A percentile compares a stretch with the other conserved stretches of the same genome.
phyloP scores from a whole-genome alignment of 2,329 filamentous ascomycete species.

The Colletotrichum truncatum region DNA sequence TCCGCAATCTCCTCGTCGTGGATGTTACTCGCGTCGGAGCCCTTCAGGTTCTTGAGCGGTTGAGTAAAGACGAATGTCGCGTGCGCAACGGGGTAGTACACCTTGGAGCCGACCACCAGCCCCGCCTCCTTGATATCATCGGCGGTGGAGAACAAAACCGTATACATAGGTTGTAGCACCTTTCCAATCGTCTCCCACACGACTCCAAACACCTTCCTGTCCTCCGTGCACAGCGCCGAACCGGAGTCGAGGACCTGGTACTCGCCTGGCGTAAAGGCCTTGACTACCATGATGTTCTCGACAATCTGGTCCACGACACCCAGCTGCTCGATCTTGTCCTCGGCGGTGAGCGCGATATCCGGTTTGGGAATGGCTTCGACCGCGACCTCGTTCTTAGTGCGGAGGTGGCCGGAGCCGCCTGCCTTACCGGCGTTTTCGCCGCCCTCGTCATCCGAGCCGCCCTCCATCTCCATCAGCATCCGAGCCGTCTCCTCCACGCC shows the following conservation, averaged over 20 bases:
- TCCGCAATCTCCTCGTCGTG: constrained; percentile 90
- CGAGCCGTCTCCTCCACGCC: constrained; percentile 85
- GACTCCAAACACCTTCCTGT: constrained; percentile 80
- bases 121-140: constrained; percentile 74
- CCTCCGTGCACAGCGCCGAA: constrained; percentile 81
- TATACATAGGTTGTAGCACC: constrained; percentile 87
- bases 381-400: constrained; percentile 82
- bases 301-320: constrained; percentile 82
- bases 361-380: constrained; percentile 77
- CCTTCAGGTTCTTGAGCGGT: constrained; percentile 80
- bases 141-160: constrained; percentile 76
- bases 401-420: constrained; percentile 60
- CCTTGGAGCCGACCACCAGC: constrained; percentile 72
- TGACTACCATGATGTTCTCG: constrained; percentile 81
- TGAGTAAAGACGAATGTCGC: constrained; percentile 89
- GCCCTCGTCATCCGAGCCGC: constrained; percentile 79
- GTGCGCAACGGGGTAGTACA: constrained; percentile 84
- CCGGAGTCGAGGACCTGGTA: constrained; percentile 86
- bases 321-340: constrained; percentile 80
- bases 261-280: constrained; percentile 80
- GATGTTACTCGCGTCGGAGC: constrained; percentile 93
- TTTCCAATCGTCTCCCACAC: constrained; percentile 88
- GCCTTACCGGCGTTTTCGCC: constrained; percentile 43
- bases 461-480: constrained; percentile 85
- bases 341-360: constrained; percentile 77